phyloP scores from a whole-genome alignment of 1,284 basidiomycete genomes.

The Heliocybe sulcata region DNA sequence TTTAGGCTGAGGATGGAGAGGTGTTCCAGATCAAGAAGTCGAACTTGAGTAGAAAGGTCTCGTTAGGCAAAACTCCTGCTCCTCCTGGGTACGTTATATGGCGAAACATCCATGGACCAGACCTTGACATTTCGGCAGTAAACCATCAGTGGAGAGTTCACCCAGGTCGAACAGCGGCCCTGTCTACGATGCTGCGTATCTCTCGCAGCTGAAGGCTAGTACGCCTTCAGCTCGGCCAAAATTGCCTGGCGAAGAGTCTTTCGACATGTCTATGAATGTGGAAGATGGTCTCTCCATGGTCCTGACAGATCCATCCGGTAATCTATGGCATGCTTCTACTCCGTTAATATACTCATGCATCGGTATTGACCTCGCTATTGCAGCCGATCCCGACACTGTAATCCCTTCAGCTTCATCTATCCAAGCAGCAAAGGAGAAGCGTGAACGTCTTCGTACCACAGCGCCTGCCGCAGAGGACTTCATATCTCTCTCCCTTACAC shows the following conservation, averaged over 20 bases:
- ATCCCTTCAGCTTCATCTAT: constrained; percentile 80
- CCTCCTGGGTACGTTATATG: constrained; percentile 21
- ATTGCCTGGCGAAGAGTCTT: constrained; percentile 24
- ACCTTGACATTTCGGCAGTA: constrained; percentile 25
- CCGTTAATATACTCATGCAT: neutral
- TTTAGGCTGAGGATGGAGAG: constrained; percentile 49
- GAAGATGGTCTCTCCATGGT: neutral
- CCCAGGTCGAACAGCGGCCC: constrained; percentile 37
- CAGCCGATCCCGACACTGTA: constrained; percentile 26
- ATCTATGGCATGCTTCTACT: neutral
- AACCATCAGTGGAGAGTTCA: constrained; percentile 49
- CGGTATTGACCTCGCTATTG: constrained; percentile 7
- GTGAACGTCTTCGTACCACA: constrained; percentile 52
- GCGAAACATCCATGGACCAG: constrained; percentile 10
- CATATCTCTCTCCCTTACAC: constrained; percentile 73
- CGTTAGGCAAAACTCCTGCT: constrained; percentile 46
- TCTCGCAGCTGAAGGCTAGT: constrained; percentile 78
- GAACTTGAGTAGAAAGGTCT: constrained; percentile 57
- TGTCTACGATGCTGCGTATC: constrained; percentile 71
- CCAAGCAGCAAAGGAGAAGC: constrained; percentile 70
- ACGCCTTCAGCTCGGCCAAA: constrained; percentile 58
- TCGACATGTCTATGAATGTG: constrained; percentile 47
- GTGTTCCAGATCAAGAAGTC: constrained; percentile 75
- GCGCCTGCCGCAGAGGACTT: constrained; percentile 62
- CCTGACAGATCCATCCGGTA: constrained; percentile 5